These are phyloP conservation scores for Volvox carteri DNA, from an alignment of 163 green algal genomes.

Conservation along the genomic window DNA sequence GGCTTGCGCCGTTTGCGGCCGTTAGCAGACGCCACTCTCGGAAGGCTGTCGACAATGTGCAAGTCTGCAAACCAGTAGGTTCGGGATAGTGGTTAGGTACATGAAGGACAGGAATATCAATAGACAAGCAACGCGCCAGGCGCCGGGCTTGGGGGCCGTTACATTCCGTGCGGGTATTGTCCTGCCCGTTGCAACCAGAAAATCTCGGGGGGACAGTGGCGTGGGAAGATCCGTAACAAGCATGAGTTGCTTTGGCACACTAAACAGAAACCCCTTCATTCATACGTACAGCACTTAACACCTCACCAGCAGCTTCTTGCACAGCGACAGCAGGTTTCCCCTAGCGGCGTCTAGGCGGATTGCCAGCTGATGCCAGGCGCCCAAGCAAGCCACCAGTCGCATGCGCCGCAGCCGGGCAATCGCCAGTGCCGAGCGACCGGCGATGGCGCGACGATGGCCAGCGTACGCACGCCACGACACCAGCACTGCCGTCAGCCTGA, in stretches of 20 bases:
- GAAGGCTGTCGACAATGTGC: neutral
- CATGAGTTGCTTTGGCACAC: no score
- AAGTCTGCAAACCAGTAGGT: no score
- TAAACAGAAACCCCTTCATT: no score
- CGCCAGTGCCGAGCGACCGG: neutral
- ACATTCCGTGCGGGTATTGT: no score
- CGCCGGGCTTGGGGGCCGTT: no score
- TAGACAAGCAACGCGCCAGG: no score
- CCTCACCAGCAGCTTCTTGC: constrained; percentile 12
- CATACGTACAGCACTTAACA: no score
- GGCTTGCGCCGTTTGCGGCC: neutral
- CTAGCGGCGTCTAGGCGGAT: neutral
- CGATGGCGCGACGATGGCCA: neutral
- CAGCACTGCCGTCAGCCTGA: constrained; percentile 7
- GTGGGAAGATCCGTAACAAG: no score
- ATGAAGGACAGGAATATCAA: no score
- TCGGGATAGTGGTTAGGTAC: no score
- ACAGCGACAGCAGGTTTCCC: neutral
- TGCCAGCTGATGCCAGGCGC: neutral
- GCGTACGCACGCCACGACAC: neutral
- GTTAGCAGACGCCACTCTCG: constrained; percentile 18
- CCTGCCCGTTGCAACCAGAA: no score
- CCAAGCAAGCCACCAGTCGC: neutral
- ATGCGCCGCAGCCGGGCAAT: neutral
- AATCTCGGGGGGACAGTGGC: no score